Base-by-base conservation (phyloP, 2,329 filamentous ascomycete species). In the Botrytis medusae region DNA sequence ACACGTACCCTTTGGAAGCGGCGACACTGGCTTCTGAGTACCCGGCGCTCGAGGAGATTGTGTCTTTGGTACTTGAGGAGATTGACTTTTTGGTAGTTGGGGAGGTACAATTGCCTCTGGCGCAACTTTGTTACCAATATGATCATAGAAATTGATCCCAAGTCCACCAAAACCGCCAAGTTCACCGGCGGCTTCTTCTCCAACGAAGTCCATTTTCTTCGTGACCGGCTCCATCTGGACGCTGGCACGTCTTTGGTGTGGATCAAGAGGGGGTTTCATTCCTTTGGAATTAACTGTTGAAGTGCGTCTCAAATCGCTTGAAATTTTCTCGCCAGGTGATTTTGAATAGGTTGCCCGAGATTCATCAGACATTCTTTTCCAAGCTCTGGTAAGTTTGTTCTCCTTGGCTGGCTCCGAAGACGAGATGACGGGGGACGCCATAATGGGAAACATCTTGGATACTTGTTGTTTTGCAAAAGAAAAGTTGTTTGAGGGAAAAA, bases 91-190 rank as follows among this genome's bases (percentile, higher is more conserved):
- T 22, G 48, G 64, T 42, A 20, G 44, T 57, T 46, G 29, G 25
- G 48, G 32, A n/a, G 34, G 16, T 46, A 40, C 25, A 29, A 67
- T 71, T 44, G 34, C 37, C 60, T 48, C 60, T 44, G 44, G 48
- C 20, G 29, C 62, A 57, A 63, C 57, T 32, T 63, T 32, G 61
- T 59, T 54, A 5, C 72, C 74, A 25, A 51, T 16, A 25, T 75
- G 69, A 44, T 75, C 72, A 69, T 76, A 76, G 59, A 76, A 76
- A 32, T 72, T 76, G 46, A 76, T 76, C 29, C 74, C 74, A 32
- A 76, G 44, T 25, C 74, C 71, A 29, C 34, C 64, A 22, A 67
- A 54, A 10, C 48, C 65, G 14, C 48, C 65, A 32, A 69, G 48
- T 32, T 69, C 65, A 32, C 25, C 34, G 20, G 34, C 37, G 12